phyloP scores from a whole-genome alignment of 768 basidiomycete genomes.

The Kwoniella sp. region DNA sequence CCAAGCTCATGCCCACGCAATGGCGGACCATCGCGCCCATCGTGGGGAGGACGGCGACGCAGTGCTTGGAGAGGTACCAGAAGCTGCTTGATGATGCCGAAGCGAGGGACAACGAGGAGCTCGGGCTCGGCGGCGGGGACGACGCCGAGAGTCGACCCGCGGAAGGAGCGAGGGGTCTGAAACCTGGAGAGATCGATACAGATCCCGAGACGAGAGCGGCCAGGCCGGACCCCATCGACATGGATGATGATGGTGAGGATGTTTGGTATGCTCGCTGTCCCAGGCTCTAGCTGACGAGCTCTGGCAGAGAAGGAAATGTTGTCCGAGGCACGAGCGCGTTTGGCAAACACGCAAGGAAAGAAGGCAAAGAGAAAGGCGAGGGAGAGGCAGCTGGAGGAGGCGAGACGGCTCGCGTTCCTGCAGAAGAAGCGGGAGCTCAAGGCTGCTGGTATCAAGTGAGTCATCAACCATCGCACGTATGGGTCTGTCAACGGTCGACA shows the following conservation, averaged over 20 bases:
- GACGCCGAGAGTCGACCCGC: slow-evolving; percentile 74
- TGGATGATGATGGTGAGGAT: slow-evolving; percentile 98
- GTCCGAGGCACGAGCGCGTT: slow-evolving; percentile 93
- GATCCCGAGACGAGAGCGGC: slow-evolving; percentile 99
- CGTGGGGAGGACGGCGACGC: slow-evolving; percentile 93
- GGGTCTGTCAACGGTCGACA: neutral
- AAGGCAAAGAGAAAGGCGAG: slow-evolving; percentile 98
- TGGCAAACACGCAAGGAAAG: slow-evolving; percentile 98
- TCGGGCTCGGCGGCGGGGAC: slow-evolving; percentile 77
- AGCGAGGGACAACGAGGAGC: slow-evolving; percentile 89
- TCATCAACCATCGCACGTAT: slow-evolving; percentile 20
- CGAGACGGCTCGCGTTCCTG: slow-evolving; percentile 82
- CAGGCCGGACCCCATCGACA: slow-evolving; percentile 97
- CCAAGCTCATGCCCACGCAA: slow-evolving; percentile 98
- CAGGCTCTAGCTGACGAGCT: neutral
- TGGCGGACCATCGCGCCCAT: slow-evolving; percentile 99
- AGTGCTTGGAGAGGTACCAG: slow-evolving; percentile 97
- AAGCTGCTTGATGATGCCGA: slow-evolving; percentile 96
- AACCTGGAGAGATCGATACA: slow-evolving; percentile 96
- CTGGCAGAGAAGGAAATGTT: slow-evolving; percentile 94
- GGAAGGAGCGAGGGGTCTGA: slow-evolving; percentile 79
- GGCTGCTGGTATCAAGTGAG: slow-evolving; percentile 92
- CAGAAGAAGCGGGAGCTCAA: slow-evolving; percentile 98
- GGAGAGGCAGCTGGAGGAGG: slow-evolving; percentile 95
- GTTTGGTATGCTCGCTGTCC: too few species aligned